Percentiles rank a stretch among this genome's conserved stretches.
Conservation (phyloP, 1,284 basidiomycete genomes). For the Xerocomus cyaneibrunnescens region DNA sequence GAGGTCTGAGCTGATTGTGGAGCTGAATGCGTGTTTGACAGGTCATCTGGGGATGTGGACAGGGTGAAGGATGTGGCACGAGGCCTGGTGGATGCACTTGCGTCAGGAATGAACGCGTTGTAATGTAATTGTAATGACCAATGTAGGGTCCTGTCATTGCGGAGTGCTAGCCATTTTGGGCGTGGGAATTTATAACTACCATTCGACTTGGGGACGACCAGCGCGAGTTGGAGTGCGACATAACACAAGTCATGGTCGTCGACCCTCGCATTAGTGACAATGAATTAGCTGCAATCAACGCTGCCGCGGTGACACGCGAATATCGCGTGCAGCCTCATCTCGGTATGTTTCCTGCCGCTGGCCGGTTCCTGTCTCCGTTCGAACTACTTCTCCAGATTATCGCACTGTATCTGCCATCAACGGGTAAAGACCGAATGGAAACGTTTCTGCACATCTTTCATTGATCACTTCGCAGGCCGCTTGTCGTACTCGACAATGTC, state of each 20-base stretch:
- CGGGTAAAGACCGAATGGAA: slow-evolving; percentile 57
- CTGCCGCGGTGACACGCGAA: slow-evolving; percentile 82
- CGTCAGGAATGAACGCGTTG: slow-evolving; percentile 29
- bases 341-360: slow-evolving; percentile 53
- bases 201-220: slow-evolving; percentile 11
- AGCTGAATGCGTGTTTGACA: slow-evolving; percentile 37
- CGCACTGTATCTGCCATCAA: slow-evolving; percentile 96
- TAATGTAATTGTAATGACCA: slow-evolving; percentile 15
- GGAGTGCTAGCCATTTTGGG: slow-evolving; percentile 10
- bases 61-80: slow-evolving; percentile 38
- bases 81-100: slow-evolving; percentile 31
- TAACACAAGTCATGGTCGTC: slow-evolving; percentile 42
- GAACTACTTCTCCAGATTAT: slow-evolving; percentile 65
- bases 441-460: neutral
- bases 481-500: slow-evolving; percentile 98
- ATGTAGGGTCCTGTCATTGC: neutral
- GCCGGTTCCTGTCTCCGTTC: slow-evolving; percentile 3
- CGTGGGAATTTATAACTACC: slow-evolving; percentile 26
- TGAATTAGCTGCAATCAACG: slow-evolving; percentile 82
- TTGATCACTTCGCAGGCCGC: slow-evolving; percentile 55
- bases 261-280: slow-evolving; percentile 66
- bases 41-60: slow-evolving; percentile 42
- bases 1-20: slow-evolving; percentile 20
- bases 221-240: slow-evolving; percentile 8
- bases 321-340: slow-evolving; percentile 88